These are phyloP conservation scores for Phytophthora podocarpi DNA, from an alignment of 352 stramenopile genomes.

Conservation along the genomic window DNA sequence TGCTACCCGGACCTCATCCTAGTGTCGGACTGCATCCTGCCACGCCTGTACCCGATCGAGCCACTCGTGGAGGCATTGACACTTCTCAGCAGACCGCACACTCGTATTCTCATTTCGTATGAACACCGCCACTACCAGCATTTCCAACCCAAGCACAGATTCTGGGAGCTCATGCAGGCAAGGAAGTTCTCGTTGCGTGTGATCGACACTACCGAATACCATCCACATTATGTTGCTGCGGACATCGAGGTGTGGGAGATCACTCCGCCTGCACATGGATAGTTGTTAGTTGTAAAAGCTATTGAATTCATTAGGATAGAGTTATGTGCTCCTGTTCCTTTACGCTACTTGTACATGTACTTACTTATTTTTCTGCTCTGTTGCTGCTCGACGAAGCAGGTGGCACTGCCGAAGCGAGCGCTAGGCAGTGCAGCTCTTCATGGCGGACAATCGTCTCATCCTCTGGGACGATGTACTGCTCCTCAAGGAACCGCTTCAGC, in stretches of 20 bases:
- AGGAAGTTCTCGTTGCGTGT: conserved; percentile 56
- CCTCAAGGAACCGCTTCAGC: conserved; percentile 63
- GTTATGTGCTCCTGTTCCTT: neutral
- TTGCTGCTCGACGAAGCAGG: conserved; percentile 19
- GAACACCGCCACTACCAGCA: conserved; percentile 84
- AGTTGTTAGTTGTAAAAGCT: conserved; percentile 1
- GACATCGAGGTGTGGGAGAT: conserved; percentile 92
- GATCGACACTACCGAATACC: conserved; percentile 60
- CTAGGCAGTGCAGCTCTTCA: conserved; percentile 65
- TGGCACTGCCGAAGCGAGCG: conserved; percentile 36
- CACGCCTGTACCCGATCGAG: conserved; percentile 96
- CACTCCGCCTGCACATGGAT: neutral
- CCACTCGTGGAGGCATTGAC: conserved; percentile 91
- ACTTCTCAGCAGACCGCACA: conserved; percentile 57
- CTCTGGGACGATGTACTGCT: conserved; percentile 55
- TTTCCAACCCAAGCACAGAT: conserved; percentile 82
- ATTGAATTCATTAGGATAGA: conserved; percentile 1
- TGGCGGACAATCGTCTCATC: conserved; percentile 40
- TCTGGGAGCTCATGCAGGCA: conserved; percentile 72
- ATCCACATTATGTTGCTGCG: conserved; percentile 75
- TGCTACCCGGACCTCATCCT: conserved; percentile 83
- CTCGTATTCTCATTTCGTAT: conserved; percentile 84
- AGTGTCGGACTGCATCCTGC: conserved; percentile 95
- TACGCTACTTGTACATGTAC: neutral
- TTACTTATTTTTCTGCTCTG: conserved; percentile 12